These are phyloP conservation scores for sunflower (Helianthus annuus) DNA, from an alignment of 129 eudicot species.

Conservation along the genomic window DNA sequence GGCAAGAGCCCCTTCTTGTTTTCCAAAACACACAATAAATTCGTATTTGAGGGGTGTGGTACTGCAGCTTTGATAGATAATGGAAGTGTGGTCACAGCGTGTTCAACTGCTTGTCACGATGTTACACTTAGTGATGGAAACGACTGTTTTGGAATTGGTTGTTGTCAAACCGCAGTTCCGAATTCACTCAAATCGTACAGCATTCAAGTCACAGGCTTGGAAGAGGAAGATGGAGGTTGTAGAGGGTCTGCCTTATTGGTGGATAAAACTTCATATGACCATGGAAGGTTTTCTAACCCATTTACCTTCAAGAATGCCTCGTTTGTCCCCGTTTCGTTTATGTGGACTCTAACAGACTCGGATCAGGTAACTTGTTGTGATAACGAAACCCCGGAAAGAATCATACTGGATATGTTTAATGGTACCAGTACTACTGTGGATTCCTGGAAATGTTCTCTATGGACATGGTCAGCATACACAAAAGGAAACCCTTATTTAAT, in stretches of 20 bases:
- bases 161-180: neutral
- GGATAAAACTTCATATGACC: neutral
- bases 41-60: neutral
- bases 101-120: neutral
- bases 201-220: neutral
- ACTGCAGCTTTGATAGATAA: neutral
- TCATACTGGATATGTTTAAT: neutral
- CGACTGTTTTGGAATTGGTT: neutral
- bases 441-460: neutral
- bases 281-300: neutral
- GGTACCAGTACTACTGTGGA: neutral
- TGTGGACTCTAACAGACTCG: neutral
- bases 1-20: neutral
- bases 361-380: neutral
- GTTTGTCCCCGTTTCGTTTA: neutral
- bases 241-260: neutral
- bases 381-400: fast-evolving
- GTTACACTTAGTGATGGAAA: neutral
- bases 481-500: neutral
- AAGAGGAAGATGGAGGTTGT: neutral
- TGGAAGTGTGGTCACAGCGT: neutral
- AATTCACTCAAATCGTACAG: neutral
- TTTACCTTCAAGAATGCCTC: neutral
- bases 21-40: neutral
- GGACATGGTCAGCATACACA: no score